These are phyloP conservation scores for Lepraria neglecta DNA, from an alignment of 495 filamentous ascomycete species.

Conservation along the genomic window DNA sequence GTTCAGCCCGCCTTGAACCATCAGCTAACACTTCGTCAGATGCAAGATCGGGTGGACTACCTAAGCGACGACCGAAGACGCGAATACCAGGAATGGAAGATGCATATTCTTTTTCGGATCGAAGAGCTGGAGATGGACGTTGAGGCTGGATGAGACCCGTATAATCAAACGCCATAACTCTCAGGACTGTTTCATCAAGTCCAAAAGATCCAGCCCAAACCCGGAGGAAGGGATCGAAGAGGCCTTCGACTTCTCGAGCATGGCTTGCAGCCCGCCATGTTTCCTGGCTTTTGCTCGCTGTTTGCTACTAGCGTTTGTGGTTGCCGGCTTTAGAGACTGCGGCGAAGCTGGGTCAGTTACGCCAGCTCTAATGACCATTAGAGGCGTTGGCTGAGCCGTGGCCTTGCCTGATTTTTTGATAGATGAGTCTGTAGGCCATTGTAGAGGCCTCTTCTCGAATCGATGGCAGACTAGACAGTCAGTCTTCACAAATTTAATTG, in stretches of 20 bases:
- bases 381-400: neutral
- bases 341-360: neutral
- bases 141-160: conserved; percentile 4
- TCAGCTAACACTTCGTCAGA: conserved; percentile 30
- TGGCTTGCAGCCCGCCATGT: conserved; percentile 51
- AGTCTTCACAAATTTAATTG: conserved; percentile 8
- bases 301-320: conserved; percentile 50
- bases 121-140: conserved; percentile 40
- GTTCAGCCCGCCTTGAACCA: neutral
- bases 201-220: conserved; percentile 49
- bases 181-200: conserved; percentile 46
- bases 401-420: neutral
- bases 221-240: conserved; percentile 28
- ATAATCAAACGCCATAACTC: neutral
- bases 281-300: conserved; percentile 55
- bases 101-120: conserved; percentile 52
- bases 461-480: conserved; percentile 20
- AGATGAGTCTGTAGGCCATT: neutral
- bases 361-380: neutral
- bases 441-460: conserved; percentile 10
- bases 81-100: conserved; percentile 70
- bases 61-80: conserved; percentile 61
- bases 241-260: conserved; percentile 48
- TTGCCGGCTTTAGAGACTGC: conserved; percentile 16
- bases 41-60: conserved; percentile 77